Percentiles rank a stretch among this genome's conserved stretches.
Evolutionary conservation across 495 filamentous ascomycete genomes (phyloP).

Genomic region (Tetracladium marchalianum): DNA sequence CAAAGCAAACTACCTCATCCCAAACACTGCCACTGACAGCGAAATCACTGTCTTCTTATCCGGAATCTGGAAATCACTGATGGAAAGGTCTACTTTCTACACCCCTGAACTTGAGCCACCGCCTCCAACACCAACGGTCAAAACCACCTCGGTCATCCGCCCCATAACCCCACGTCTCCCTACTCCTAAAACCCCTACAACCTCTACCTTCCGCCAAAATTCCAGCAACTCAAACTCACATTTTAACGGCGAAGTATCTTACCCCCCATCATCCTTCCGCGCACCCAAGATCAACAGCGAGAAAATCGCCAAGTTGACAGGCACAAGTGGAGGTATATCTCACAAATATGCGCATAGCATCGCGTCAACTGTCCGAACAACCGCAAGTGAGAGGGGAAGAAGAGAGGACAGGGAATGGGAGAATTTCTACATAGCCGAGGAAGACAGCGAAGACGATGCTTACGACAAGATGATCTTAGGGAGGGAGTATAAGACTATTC

Average conservation of each 20-base stretch:
- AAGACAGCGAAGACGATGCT: slow-evolving; percentile 20
- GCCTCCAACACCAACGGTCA: not conserved
- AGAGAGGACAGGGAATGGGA: slow-evolving; percentile 11
- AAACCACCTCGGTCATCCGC: not conserved
- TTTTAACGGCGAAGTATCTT: not conserved
- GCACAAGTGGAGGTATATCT: not conserved
- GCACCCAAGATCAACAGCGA: not conserved
- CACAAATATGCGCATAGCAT: slow-evolving; percentile 3
- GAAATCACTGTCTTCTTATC: slow-evolving; percentile 19
- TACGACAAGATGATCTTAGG: slow-evolving; percentile 17
- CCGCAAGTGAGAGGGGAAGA: slow-evolving; percentile 1
- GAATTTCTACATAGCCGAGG: slow-evolving; percentile 18
- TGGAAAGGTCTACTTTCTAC: slow-evolving; percentile 17
- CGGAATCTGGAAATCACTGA: slow-evolving; percentile 12
- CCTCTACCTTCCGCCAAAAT: not conserved
- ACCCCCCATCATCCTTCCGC: not conserved
- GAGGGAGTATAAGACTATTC: slow-evolving; percentile 2
- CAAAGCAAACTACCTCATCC: slow-evolving; percentile 18
- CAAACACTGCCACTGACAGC: slow-evolving; percentile 13
- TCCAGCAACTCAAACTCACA: not conserved
- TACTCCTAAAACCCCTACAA: not conserved
- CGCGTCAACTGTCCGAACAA: not conserved
- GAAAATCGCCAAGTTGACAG: slow-evolving; percentile 5
- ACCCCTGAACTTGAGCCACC: slow-evolving; percentile 10
- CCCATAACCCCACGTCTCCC: slow-evolving; percentile 1